phyloP scores from a whole-genome alignment of 495 filamentous ascomycete genomes.

The Aspergillus diversus region DNA sequence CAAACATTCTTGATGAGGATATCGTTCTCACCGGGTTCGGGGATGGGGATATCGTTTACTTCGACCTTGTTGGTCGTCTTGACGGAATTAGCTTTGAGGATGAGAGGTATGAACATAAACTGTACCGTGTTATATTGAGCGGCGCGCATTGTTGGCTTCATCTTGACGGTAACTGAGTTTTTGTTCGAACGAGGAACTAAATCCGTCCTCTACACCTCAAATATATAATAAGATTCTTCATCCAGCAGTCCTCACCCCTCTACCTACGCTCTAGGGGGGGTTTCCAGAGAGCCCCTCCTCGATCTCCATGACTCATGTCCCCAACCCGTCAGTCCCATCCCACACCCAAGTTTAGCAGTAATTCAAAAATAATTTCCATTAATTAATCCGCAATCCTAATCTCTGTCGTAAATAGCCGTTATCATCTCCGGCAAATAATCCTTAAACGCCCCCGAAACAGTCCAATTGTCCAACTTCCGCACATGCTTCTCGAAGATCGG shows the following conservation, averaged over 20 bases:
- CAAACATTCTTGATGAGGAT: conserved; percentile 18
- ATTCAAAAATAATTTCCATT: no score
- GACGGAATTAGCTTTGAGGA: background rate
- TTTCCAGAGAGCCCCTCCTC: no score
- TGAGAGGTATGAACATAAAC: background rate
- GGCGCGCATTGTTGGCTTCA: conserved; percentile 10
- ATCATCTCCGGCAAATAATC: conserved; percentile 22
- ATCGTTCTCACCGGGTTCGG: conserved; percentile 10
- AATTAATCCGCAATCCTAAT: no score
- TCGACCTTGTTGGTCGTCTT: conserved; percentile 17
- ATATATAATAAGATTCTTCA: no score
- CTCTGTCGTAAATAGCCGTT: no score
- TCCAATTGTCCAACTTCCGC: conserved; percentile 14
- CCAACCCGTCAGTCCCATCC: no score
- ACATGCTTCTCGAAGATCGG: conserved; percentile 23
- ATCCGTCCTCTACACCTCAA: no score
- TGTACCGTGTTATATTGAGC: conserved; percentile 15
- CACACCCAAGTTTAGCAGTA: no score
- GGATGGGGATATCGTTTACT: conserved; percentile 19
- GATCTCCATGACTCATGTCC: no score
- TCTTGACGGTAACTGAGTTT: background rate
- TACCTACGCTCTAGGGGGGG: no score
- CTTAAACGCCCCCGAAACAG: conserved; percentile 6
- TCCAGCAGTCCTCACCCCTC: no score
- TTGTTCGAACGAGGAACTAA: no score